phyloP scores from a whole-genome alignment of 2,329 filamentous ascomycete genomes.

The Hypoxylon sp. region DNA sequence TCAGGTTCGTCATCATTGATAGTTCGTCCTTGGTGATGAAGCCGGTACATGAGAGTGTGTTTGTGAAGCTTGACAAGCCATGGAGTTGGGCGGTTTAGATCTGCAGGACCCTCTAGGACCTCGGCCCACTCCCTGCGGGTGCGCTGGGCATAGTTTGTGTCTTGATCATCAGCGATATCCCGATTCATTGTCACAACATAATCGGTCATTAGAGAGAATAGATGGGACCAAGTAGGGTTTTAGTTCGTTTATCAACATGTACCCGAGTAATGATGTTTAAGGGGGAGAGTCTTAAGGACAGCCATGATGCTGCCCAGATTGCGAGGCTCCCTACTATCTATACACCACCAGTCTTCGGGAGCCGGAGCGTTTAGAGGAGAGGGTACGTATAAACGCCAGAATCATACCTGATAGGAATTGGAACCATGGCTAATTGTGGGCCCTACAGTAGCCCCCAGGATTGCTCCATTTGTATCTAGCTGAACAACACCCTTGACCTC shows the following conservation, averaged over 20 bases:
- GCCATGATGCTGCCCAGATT: too few relatives aligned
- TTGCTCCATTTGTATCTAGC: too few relatives aligned
- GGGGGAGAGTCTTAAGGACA: not conserved
- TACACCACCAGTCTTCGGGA: too few relatives aligned
- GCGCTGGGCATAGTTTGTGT: not conserved
- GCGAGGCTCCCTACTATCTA: too few relatives aligned
- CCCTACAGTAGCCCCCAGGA: too few relatives aligned
- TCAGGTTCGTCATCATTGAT: not conserved
- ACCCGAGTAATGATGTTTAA: not conserved
- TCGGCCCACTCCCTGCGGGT: not conserved
- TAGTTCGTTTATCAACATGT: not conserved
- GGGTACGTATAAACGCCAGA: not conserved
- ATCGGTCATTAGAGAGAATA: not conserved
- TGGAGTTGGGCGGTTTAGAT: not conserved
- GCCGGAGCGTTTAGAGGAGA: not conserved
- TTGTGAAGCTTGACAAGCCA: not conserved
- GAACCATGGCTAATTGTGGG: too few relatives aligned
- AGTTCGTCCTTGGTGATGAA: not conserved
- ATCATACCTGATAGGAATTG: too few relatives aligned
- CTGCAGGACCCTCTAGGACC: not conserved
- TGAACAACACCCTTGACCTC: too few relatives aligned
- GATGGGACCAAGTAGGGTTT: not conserved
- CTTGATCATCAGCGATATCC: not conserved
- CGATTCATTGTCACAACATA: not conserved
- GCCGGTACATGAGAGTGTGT: not conserved